Conservation (phyloP, 2,329 filamentous ascomycete genomes). For the Trichoderma sp. region DNA sequence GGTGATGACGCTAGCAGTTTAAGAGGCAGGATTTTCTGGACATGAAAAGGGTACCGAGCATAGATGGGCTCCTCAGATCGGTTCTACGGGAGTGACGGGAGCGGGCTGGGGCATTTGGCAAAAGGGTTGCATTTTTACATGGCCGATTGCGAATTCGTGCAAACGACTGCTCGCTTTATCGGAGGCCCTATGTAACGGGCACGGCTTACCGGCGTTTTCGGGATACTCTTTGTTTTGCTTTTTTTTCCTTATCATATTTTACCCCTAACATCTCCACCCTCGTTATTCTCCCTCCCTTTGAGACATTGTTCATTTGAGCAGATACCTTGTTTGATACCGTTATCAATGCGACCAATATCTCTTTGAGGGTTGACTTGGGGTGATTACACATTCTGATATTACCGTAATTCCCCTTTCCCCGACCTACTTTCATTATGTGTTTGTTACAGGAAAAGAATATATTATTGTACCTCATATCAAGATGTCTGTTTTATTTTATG, state of each 20-base stretch:
- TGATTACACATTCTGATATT: constrained; percentile 6
- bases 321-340: constrained; percentile 33
- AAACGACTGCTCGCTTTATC: constrained; percentile 19
- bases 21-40: constrained; percentile 15
- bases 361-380: neutral
- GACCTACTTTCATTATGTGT: constrained; percentile 4
- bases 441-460: constrained; percentile 4
- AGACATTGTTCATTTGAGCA: constrained; percentile 36
- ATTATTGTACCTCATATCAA: constrained; percentile 7
- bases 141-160: constrained; percentile 15
- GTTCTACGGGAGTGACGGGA: constrained; percentile 17
- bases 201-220: constrained; percentile 28
- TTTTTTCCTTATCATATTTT: neutral
- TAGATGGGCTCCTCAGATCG: constrained; percentile 17
- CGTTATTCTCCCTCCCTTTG: constrained; percentile 28
- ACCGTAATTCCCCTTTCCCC: neutral
- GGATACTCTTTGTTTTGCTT: constrained; percentile 24
- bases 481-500: neutral
- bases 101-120: constrained; percentile 15
- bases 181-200: constrained; percentile 17
- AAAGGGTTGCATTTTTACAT: constrained; percentile 18
- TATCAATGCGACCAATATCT: constrained; percentile 21
- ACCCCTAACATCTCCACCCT: constrained; percentile 29
- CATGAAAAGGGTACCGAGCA: constrained; percentile 13
- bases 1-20: constrained; percentile 5